phyloP scores from a whole-genome alignment of 1,284 basidiomycete species.

The Cutaneotrichosporon mucoides region DNA sequence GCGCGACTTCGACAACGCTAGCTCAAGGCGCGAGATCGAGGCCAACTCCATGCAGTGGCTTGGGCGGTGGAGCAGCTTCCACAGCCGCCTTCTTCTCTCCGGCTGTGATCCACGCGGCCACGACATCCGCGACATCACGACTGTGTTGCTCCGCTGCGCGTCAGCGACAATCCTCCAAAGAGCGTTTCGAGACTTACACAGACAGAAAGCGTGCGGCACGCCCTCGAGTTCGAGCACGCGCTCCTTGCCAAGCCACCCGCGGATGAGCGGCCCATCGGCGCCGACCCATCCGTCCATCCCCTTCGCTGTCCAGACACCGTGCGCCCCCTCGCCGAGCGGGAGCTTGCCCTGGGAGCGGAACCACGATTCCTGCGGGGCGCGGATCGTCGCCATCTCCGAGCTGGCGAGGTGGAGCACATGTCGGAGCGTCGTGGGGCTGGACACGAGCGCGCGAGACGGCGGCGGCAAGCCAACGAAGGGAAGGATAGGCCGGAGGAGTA shows the following conservation, averaged over 20 bases:
- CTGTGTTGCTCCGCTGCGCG: constrained; percentile 31
- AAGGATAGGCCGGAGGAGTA: constrained; percentile 27
- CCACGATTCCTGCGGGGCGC: constrained; percentile 39
- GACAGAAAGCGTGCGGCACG: constrained; percentile 43
- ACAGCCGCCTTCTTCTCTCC: neutral
- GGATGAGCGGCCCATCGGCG: constrained; percentile 35
- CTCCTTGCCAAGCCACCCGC: constrained; percentile 28
- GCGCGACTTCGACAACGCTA: no score
- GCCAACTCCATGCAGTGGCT: no score
- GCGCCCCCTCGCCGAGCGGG: constrained; percentile 17
- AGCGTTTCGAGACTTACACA: constrained; percentile 42
- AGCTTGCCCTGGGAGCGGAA: constrained; percentile 21
- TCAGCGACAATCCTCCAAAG: neutral
- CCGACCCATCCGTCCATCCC: constrained; percentile 44
- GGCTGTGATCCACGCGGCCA: constrained; percentile 30
- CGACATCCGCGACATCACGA: constrained; percentile 30
- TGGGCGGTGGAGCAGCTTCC: no score
- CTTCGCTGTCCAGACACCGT: constrained; percentile 34
- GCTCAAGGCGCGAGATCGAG: no score
- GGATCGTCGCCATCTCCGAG: constrained; percentile 45
- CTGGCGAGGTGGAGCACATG: constrained; percentile 38
- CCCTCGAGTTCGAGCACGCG: constrained; percentile 28
- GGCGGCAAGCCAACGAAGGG: constrained; percentile 27
- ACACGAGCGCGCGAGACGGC: constrained; percentile 36
- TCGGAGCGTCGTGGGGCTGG: constrained; percentile 32